These are phyloP conservation scores for Hypericum perforatum DNA, from an alignment of 345 rosid genomes.

Conservation along the genomic window DNA sequence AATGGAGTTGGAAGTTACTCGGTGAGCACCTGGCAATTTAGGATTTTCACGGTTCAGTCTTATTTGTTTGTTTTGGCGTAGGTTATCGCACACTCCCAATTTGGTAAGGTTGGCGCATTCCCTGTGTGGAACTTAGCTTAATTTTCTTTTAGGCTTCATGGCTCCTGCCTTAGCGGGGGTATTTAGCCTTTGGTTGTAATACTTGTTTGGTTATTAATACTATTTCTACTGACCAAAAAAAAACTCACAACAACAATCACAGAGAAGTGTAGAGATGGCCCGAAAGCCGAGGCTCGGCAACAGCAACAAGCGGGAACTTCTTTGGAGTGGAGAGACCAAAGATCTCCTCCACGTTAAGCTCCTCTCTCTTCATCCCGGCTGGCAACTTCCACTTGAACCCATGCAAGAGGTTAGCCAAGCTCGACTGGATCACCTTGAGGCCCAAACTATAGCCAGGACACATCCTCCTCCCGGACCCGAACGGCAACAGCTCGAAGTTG, in stretches of 20 bases:
- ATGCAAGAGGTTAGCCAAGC: constrained; percentile 22
- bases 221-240: too few relatives aligned
- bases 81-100: too few relatives aligned
- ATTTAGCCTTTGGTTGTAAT: too few relatives aligned
- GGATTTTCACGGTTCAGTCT: too few relatives aligned
- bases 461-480: constrained; percentile 30
- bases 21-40: too few relatives aligned
- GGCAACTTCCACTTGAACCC: constrained; percentile 25
- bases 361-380: constrained; percentile 5
- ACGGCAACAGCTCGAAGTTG: constrained; percentile 25
- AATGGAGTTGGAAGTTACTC: too few relatives aligned
- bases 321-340: constrained; percentile 19
- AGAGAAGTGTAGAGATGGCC: constrained; percentile 4
- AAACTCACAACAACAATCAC: not conserved
- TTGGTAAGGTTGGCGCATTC: too few relatives aligned
- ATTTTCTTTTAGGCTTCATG: too few relatives aligned
- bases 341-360: constrained; percentile 19
- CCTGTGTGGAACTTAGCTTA: too few relatives aligned
- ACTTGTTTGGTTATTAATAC: too few relatives aligned
- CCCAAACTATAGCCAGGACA: constrained; percentile 28
- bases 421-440: constrained; percentile 13
- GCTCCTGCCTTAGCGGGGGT: too few relatives aligned
- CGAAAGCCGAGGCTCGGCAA: constrained; percentile 13
- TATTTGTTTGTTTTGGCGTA: too few relatives aligned
- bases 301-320: constrained; percentile 11